Evolutionary conservation across 768 basidiomycete genomes (phyloP).

Genomic region (Lepiota brunneoincarnata): DNA sequence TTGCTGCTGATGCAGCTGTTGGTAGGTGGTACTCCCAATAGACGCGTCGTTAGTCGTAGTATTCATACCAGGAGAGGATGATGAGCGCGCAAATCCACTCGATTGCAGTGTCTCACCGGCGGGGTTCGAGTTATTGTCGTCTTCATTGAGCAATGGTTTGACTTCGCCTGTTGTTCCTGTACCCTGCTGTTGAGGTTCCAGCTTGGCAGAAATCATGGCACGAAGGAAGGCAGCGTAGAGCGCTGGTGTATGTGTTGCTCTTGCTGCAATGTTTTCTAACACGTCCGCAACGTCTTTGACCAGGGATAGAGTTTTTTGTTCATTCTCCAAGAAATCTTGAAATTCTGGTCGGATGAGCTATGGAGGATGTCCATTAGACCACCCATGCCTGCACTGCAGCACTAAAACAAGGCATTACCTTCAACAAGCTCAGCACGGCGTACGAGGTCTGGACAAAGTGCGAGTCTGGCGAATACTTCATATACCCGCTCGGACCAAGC

Average conservation of each 20-base stretch:
- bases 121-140: neutral
- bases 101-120: neutral
- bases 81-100: neutral
- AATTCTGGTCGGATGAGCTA: conserved; percentile 86
- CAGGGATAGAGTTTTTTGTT: conserved; percentile 64
- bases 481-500: conserved; percentile 70
- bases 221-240: conserved; percentile 84
- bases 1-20: conserved; percentile 4
- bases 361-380: conserved; percentile 3
- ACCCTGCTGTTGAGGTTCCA: conserved; percentile 21
- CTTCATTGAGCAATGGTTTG: conserved; percentile 11
- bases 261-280: conserved; percentile 75
- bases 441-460: conserved; percentile 93
- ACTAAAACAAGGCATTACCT: conserved; percentile 50
- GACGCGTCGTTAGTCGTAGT: neutral
- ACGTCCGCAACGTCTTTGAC: conserved; percentile 81
- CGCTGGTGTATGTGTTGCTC: conserved; percentile 83
- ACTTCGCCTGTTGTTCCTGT: conserved; percentile 15
- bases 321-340: conserved; percentile 69
- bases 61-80: neutral
- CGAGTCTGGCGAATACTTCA: conserved; percentile 87
- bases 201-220: conserved; percentile 63
- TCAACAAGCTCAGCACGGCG: conserved; percentile 87
- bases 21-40: neutral
- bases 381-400: neutral